A percentile compares a stretch with the other conserved stretches of the same genome.
These are phyloP conservation scores for Thinopyrum elongatum DNA, from an alignment of 176 grass and related monocot genomes.

Conservation along the genomic window DNA sequence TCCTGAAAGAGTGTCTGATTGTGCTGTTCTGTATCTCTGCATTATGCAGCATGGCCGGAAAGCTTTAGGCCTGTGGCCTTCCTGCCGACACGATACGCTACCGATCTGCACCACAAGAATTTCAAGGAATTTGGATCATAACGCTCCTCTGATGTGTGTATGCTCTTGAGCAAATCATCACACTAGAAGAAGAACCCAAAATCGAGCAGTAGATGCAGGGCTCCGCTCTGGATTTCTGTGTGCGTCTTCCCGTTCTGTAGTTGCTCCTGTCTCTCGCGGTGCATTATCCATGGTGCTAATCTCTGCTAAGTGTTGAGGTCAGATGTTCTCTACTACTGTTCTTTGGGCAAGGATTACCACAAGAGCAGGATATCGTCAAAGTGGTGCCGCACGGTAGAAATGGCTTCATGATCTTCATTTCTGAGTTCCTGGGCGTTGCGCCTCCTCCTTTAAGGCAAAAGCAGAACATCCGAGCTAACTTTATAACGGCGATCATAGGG, in stretches of 20 bases:
- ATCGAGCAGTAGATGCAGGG: not conserved
- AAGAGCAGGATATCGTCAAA: not conserved
- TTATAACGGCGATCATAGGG: too few species aligned
- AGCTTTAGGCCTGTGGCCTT: not conserved
- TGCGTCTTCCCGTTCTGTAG: not conserved
- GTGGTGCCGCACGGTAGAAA: too few species aligned
- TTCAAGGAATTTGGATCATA: not conserved
- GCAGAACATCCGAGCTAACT: too few species aligned
- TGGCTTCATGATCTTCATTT: too few species aligned
- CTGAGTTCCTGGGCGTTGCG: too few species aligned
- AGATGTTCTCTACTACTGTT: not conserved
- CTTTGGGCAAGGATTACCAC: not conserved
- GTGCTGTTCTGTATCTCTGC: not conserved
- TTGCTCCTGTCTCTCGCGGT: too few species aligned
- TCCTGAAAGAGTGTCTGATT: not conserved
- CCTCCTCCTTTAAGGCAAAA: too few species aligned
- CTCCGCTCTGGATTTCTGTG: not conserved
- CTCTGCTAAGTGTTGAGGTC: not conserved
- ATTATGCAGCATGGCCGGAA: not conserved
- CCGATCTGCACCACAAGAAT: not conserved
- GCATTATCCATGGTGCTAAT: too few species aligned
- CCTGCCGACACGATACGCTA: not conserved
- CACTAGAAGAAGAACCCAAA: not conserved
- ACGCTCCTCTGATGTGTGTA: not conserved
- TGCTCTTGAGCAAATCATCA: not conserved